Evolutionary conservation across 2,329 filamentous ascomycete species (phyloP), one percentile per base, ranked within the genome.

Genomic region (Penicillium sp.): DNA sequence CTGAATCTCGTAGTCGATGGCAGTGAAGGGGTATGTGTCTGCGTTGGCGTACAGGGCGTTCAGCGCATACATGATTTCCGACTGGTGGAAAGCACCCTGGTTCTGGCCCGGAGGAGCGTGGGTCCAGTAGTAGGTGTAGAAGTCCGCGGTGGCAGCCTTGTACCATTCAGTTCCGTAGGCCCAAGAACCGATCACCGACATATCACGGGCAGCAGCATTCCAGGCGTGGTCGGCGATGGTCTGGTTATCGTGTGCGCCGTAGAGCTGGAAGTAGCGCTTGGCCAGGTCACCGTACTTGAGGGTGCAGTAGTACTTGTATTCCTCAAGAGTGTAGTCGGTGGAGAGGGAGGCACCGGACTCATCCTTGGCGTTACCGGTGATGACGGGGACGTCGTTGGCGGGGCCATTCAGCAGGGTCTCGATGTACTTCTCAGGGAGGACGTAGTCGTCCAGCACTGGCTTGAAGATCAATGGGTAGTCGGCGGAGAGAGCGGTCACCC

Each of bases 31-130:
- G 31, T 68, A 72, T 5, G 56, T 57, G 5, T 67, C 65, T 9
- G 51, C 61, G 26, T 70, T 74, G 58, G 51, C 69, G 50, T 75
- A 76, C 14, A 77, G 63, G 29, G 70, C 68, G 55, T 76, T 75
- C 24, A 75, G 62, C 1, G 67, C 68, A 52, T 77, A 77, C 58
- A 70, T 72, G 54, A 78, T 73, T 65, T 78, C 75, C 1, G 71
- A 71, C 61, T 69, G 65, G 54, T 76, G 74, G 60, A 68, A 74
- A 7, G 75, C 74, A 8, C 75, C 75, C 53, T 63, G 60, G 47
- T 49, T 33, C 54, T 76, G 73, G 7, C 72, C 69, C 0, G 74
- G 74, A 1, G 71, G 73, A 2, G 73, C 74, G 49, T 76, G 73
- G 48, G 64, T 66, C 69, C 71, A 76, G 61, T 68, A 70, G 56